phyloP scores from a whole-genome alignment of 2,329 filamentous ascomycete genomes.

The Ustulina deusta region DNA sequence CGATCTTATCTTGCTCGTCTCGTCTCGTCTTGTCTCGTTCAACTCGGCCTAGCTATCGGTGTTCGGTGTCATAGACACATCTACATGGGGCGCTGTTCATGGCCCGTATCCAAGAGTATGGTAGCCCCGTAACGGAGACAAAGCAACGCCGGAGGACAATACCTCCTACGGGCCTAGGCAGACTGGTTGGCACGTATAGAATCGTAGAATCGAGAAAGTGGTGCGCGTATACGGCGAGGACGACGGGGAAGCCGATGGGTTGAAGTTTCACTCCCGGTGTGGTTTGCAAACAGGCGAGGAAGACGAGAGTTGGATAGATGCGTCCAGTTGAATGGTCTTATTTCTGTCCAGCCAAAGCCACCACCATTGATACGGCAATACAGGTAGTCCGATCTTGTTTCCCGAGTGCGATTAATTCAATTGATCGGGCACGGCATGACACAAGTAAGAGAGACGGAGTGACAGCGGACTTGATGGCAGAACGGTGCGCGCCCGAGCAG shows the following conservation, averaged over 20 bases:
- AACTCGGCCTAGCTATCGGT: constrained; percentile 24
- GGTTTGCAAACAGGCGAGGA: constrained; percentile 19
- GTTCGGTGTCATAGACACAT: constrained; percentile 37
- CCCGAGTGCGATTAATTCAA: constrained; percentile 31
- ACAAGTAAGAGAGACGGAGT: not conserved
- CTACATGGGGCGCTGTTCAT: constrained; percentile 28
- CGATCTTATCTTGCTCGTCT: not conserved
- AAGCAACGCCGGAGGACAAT: not conserved
- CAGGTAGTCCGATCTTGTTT: constrained; percentile 17
- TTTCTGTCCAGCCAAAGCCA: constrained; percentile 35
- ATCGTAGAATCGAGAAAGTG: not conserved
- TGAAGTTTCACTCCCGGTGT: not conserved
- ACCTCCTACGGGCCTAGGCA: not conserved
- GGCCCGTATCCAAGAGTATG: constrained; percentile 21
- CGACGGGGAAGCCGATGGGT: not conserved
- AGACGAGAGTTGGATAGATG: constrained; percentile 15
- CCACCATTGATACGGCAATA: constrained; percentile 10
- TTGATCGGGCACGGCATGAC: constrained; percentile 31
- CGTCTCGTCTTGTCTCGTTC: constrained; percentile 20
- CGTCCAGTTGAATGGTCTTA: constrained; percentile 27
- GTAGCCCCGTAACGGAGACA: constrained; percentile 18
- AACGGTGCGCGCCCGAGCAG: constrained; percentile 15
- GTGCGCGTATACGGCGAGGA: constrained; percentile 4
- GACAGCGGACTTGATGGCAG: not conserved
- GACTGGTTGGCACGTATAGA: constrained; percentile 8